Conservation (phyloP, 2,329 filamentous ascomycete genomes). For the Arthroderma sp. region DNA sequence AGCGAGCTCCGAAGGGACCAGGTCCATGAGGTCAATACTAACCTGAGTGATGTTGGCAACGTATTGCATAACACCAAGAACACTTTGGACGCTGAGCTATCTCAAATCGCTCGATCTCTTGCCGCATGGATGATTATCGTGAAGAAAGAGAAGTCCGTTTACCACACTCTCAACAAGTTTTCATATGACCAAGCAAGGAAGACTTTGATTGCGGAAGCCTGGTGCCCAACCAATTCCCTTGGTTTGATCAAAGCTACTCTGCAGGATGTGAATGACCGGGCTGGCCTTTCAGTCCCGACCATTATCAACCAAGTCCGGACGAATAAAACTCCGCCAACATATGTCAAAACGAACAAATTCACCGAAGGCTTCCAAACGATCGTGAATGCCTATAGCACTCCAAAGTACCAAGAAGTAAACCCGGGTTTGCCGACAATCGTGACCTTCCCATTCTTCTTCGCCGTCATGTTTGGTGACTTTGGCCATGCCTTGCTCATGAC, state of each 20-base stretch:
- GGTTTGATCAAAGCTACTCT: constrained; percentile 81
- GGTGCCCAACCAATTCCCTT: constrained; percentile 87
- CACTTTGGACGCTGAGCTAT: constrained; percentile 82
- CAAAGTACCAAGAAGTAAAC: constrained; percentile 95
- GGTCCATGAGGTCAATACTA: constrained; percentile 92
- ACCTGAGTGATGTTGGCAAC: constrained; percentile 78
- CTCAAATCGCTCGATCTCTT: constrained; percentile 81
- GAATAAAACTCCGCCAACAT: constrained; percentile 94
- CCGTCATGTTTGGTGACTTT: constrained; percentile 98
- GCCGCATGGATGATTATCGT: constrained; percentile 96
- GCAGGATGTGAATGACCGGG: constrained; percentile 91
- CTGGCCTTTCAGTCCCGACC: constrained; percentile 89
- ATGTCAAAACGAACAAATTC: constrained; percentile 96
- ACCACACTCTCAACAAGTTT: constrained; percentile 87
- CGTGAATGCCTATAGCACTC: constrained; percentile 94
- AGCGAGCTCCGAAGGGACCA: constrained; percentile 89
- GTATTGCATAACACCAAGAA: constrained; percentile 91
- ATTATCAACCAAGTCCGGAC: constrained; percentile 97
- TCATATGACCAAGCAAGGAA: constrained; percentile 93
- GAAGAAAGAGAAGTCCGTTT: constrained; percentile 96
- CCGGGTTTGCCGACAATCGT: constrained; percentile 89
- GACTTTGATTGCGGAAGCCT: constrained; percentile 93
- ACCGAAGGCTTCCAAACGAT: constrained; percentile 98
- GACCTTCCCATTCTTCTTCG: constrained; percentile 98
- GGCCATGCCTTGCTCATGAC: constrained; percentile 90